Evolutionary conservation across 1,139 yeast species (phyloP).

Genomic region (Yamadazyma aaseri): DNA sequence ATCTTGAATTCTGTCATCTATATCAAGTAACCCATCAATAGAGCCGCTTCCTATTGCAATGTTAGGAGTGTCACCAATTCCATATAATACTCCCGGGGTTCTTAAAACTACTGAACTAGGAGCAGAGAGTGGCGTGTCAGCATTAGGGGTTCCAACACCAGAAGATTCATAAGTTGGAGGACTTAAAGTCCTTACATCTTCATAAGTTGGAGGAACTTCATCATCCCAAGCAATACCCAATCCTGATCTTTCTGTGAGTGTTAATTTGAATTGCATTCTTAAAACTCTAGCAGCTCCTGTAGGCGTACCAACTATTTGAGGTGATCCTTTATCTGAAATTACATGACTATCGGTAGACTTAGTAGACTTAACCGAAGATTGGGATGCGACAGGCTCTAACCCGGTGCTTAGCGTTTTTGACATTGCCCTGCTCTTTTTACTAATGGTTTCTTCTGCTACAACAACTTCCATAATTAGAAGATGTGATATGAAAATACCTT

Average conservation of each 20-base stretch:
- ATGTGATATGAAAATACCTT: constrained; percentile 77
- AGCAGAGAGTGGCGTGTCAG: constrained; percentile 9
- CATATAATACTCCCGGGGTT: constrained; percentile 35
- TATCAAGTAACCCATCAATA: constrained; percentile 30
- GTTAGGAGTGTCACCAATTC: constrained; percentile 44
- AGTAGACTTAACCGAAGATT: constrained; percentile 16
- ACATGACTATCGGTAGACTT: constrained; percentile 6
- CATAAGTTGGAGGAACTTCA: constrained; percentile 96
- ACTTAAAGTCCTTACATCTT: constrained; percentile 73
- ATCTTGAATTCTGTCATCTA: constrained; percentile 38
- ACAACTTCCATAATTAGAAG: constrained; percentile 78
- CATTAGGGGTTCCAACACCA: constrained; percentile 15
- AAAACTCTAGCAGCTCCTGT: constrained; percentile 95
- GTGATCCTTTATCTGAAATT: constrained; percentile 9
- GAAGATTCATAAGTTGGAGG: constrained; percentile 73
- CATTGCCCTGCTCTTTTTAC: constrained; percentile 22
- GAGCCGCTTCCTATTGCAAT: constrained; percentile 10
- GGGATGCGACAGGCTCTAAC: constrained; percentile 28
- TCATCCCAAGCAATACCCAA: constrained; percentile 98
- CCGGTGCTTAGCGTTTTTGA: constrained; percentile 17
- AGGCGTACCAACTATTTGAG: constrained; percentile 61
- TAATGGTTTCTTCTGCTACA: constrained; percentile 85
- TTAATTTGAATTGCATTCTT: constrained; percentile 87
- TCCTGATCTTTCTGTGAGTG: constrained; percentile 86
- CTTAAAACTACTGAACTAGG: constrained; percentile 10